phyloP scores from a whole-genome alignment of 768 basidiomycete genomes.

The Russula sp. region DNA sequence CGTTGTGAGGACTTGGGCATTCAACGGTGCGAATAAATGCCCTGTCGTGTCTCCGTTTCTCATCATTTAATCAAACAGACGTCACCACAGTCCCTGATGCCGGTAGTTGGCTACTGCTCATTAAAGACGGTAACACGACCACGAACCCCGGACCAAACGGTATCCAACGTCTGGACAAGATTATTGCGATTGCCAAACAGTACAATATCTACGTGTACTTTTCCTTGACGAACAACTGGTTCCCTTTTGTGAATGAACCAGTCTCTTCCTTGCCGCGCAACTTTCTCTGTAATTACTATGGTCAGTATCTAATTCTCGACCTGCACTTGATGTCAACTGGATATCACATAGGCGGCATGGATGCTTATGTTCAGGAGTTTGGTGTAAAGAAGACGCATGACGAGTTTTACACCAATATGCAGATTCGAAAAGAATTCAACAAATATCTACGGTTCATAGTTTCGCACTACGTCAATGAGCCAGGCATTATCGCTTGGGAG shows the following conservation, averaged over 20 bases:
- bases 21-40: conserved; percentile 50
- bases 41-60: background rate
- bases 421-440: conserved; percentile 31
- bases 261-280: conserved; percentile 32
- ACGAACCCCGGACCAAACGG: conserved; percentile 63
- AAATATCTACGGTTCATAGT: conserved; percentile 20
- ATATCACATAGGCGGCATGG: conserved; percentile 40
- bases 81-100: conserved; percentile 38
- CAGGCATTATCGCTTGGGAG: conserved; percentile 28
- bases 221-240: conserved; percentile 31
- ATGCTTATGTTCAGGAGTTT: conserved; percentile 39
- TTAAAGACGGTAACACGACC: conserved; percentile 51
- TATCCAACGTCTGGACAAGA: conserved; percentile 58
- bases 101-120: conserved; percentile 63
- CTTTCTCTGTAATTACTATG: conserved; percentile 36
- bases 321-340: background rate
- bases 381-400: conserved; percentile 37
- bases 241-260: conserved; percentile 5
- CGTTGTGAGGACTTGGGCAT: conserved; percentile 68
- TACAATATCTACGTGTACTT: conserved; percentile 44
- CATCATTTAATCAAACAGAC: conserved; percentile 14
- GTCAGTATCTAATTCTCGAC: conserved; percentile 23
- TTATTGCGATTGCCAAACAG: conserved; percentile 53
- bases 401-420: conserved; percentile 40
- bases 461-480: conserved; percentile 21